phyloP scores from a whole-genome alignment of 345 rosid genomes.

The Hibiscus trionum region DNA sequence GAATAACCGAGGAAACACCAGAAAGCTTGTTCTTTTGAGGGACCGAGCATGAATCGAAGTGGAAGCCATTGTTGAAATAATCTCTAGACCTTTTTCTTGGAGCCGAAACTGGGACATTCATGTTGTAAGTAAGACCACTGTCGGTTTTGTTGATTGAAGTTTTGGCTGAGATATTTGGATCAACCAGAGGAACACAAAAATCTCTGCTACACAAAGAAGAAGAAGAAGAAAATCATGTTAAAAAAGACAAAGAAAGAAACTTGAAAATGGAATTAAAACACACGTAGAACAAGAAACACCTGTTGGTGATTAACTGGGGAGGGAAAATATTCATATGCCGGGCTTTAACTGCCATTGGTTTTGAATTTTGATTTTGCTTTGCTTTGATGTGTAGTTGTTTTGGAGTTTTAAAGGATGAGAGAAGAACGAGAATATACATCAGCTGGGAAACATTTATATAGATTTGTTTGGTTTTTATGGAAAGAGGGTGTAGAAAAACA shows the following conservation, averaged over 20 bases:
- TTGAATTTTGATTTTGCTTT: background rate
- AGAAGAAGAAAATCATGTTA: background rate
- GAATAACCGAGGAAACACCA: slow-evolving; percentile 25
- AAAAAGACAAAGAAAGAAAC: background rate
- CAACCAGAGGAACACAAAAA: slow-evolving; percentile 12
- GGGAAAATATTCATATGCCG: slow-evolving; percentile 36
- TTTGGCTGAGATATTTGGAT: slow-evolving; percentile 26
- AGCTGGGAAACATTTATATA: slow-evolving; percentile 2
- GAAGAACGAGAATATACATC: background rate
- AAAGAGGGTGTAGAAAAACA: no score
- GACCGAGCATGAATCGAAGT: slow-evolving; percentile 20
- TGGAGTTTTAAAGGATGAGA: slow-evolving; percentile 15
- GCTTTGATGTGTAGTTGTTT: slow-evolving; percentile 7
- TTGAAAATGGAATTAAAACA: background rate
- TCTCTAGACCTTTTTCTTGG: slow-evolving; percentile 43
- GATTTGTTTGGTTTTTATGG: no score
- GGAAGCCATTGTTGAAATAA: slow-evolving; percentile 21
- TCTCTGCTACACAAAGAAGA: no score
- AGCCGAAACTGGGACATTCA: slow-evolving; percentile 17
- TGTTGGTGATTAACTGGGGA: slow-evolving; percentile 32
- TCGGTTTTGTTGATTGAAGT: slow-evolving; percentile 37
- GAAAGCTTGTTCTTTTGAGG: slow-evolving; percentile 35
- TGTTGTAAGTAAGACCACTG: slow-evolving; percentile 45
- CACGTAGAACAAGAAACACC: slow-evolving; percentile 1
- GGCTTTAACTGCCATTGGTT: slow-evolving; percentile 56